Base-by-base conservation (phyloP, 2,329 filamentous ascomycete genomes). In the Alternaria dauci region DNA sequence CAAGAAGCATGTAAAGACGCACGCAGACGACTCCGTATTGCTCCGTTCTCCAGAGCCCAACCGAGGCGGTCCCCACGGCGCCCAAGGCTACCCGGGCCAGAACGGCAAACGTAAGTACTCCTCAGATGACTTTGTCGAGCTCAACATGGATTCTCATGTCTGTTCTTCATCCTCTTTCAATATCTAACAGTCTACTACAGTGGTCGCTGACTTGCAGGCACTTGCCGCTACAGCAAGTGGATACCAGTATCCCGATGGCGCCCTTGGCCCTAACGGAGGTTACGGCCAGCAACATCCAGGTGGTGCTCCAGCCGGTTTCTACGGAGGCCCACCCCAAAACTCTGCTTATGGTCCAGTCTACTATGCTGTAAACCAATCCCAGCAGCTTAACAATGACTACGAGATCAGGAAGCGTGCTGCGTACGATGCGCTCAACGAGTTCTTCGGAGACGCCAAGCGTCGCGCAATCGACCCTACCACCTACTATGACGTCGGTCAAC, bases 1-100 rank as follows among this genome's bases (percentile, higher is more conserved):
- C 73, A 98, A 99, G 88, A 99, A 99, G 85, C 95, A 99, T 79
- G 93, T 98, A 81, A 99, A 98, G 89, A 98, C 94, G 5, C 94
- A 98, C 77, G 94, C 94, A 71, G 94, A 98, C 76, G 94, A 97
- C 81, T 96, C 93, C 42, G 92, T 96, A 41, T 83, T 88, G 63
- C 83, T 88, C 62, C 85, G 87, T 70, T 89, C 87, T 44, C 88
- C 88, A 4, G 87, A 88, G 71, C 86, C 87, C 26, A 85, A 84
- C 70, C 79, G 81, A 73, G 77, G 79, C 63, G 78, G 74, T 59
- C 70, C 71, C 32, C 76, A 78, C 58, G 75, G 73, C 52, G 74
- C 69, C 30, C 67, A 68, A 42, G 78, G 72, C 58, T 79, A 78
- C 63, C 73, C 73, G 52, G 72, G 72, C 46, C 70, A 74, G 56